Evolutionary conservation across 495 filamentous ascomycete genomes (phyloP), one percentile per base, ranked within the genome.

Genomic region (Niebla homalea): DNA sequence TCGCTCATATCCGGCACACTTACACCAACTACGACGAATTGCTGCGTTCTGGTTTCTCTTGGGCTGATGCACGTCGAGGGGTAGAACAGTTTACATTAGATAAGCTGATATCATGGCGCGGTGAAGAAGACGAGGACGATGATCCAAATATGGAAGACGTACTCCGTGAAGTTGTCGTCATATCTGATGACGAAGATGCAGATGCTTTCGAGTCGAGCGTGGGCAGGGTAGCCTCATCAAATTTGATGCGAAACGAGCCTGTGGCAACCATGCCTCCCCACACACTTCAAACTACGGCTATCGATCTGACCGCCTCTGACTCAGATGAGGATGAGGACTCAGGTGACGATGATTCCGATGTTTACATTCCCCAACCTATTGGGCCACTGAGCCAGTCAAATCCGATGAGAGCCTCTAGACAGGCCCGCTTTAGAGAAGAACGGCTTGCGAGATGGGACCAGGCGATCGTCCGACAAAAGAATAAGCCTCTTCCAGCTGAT

Each of bases 1-100:
- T 84, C 56, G 87, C 89, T 48, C 85, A 93, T 64, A 87, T 94
- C 57, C 77, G 89, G 36, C 89, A 96, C 60, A 70, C 68, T 25
- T 86, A 93, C 62, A 96, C 89, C 16, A 72, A 85, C 53, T 96
- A 96, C 63, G 89, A 96, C 65, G 67, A 75, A 53, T 69, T 93
- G 23, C 69, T 96, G 22, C 78, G 71, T 51, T 15, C 20, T 48
- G 69, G 74, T 42, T 77, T 73, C 5, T 68, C 64, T 7, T 89
- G 79, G 64, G 68, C 74, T 40, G 83, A 85, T 50, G 87, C 88
- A 21, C 74, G 89, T 50, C 75, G 71, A 50, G 63, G 68, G 37
- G 83, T 92, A 36, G 83, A 90, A 58, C 73, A 79, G 40, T 64
- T 78, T 14, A 87, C 80, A 44, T 67, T 90, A 25, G 76, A 81